Percentiles rank a stretch among this genome's conserved stretches.
Evolutionary conservation across 192 early-diverging fungal species (phyloP).

Genomic region (Oehlia diaphana): DNA sequence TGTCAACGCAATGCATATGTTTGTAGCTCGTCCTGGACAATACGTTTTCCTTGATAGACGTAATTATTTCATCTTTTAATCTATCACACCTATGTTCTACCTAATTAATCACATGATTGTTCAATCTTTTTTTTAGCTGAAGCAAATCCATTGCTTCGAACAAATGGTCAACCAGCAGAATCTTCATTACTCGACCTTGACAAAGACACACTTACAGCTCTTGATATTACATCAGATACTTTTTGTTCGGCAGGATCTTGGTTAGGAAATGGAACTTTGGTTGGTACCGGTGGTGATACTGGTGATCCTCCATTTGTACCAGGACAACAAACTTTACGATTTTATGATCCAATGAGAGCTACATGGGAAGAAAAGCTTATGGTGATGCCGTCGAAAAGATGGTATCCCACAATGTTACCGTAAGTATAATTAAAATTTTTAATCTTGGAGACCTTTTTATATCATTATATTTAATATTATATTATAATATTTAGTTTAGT

Average conservation of each 20-base stretch:
- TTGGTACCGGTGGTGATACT: constrained; percentile 49
- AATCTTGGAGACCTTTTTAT: no score
- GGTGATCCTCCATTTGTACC: constrained; percentile 18
- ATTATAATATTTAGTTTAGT: constrained; percentile 16
- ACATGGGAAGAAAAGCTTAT: background rate
- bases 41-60: background rate
- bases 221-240: constrained; percentile 36
- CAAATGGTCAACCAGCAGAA: background rate
- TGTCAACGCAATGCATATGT: background rate
- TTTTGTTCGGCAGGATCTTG: constrained; percentile 46
- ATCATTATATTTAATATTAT: no score
- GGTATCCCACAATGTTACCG: background rate
- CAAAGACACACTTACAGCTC: background rate
- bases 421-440: background rate
- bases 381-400: background rate
- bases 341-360: background rate
- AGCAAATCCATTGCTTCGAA: background rate
- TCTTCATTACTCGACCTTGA: background rate
- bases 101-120: background rate
- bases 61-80: background rate
- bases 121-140: background rate
- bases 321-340: background rate
- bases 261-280: constrained; percentile 50
- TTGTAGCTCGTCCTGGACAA: background rate
- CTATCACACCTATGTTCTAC: background rate